phyloP scores from a whole-genome alignment of 805 yeast species.

The Saturnispora saitoi region DNA sequence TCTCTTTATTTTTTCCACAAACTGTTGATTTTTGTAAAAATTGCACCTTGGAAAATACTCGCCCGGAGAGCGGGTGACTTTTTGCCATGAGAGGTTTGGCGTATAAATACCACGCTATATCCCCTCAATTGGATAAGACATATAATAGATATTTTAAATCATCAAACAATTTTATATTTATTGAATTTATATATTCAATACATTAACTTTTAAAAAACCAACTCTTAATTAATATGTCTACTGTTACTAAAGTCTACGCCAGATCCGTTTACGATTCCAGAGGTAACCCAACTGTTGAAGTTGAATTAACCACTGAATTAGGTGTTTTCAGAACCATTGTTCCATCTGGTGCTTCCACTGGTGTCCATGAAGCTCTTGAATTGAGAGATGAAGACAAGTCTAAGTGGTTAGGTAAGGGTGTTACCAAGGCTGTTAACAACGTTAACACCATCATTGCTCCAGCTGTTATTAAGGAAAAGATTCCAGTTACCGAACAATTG shows the following conservation, averaged over 20 bases:
- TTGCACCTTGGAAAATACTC: background rate
- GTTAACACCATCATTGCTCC: slow-evolving; percentile 95
- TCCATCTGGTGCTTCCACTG: slow-evolving; percentile 99
- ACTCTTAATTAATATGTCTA: slow-evolving; percentile 27
- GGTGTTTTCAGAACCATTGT: slow-evolving; percentile 96
- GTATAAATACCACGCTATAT: background rate
- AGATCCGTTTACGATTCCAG: slow-evolving; percentile 99
- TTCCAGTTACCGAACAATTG: slow-evolving; percentile 81
- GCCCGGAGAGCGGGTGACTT: slow-evolving; percentile 1
- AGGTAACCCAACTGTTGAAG: slow-evolving; percentile 99
- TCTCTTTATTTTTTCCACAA: too few species aligned
- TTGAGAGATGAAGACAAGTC: slow-evolving; percentile 97
- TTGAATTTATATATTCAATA: background rate
- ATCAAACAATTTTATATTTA: background rate
- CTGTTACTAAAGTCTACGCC: slow-evolving; percentile 80
- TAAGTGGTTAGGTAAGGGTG: slow-evolving; percentile 99
- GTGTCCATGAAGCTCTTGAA: slow-evolving; percentile 97
- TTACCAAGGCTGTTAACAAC: slow-evolving; percentile 89
- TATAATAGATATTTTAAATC: background rate
- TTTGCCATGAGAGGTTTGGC: background rate
- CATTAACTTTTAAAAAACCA: background rate
- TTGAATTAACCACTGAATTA: slow-evolving; percentile 84
- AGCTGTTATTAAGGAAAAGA: slow-evolving; percentile 70
- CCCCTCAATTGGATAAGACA: background rate
- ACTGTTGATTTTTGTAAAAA: too few species aligned